Conservation (phyloP, 1,284 basidiomycete species). For the Stereum hirsutum region DNA sequence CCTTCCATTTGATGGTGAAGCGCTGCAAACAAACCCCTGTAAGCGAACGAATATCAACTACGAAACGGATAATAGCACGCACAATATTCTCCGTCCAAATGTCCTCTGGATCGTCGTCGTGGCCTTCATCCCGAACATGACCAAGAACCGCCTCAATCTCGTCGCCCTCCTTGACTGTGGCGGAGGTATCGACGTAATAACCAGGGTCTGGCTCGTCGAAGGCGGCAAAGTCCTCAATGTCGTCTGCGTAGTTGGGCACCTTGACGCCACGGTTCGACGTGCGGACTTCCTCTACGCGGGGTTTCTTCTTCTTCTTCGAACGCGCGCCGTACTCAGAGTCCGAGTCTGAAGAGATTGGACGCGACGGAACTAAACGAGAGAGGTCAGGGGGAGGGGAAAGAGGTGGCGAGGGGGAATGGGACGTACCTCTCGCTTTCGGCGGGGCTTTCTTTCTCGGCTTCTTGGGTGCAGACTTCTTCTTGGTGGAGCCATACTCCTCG, state of each 20-base stretch:
- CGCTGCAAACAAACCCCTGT: constrained; percentile 40
- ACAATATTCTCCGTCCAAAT: constrained; percentile 83
- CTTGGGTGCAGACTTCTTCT: constrained; percentile 58
- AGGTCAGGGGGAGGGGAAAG: constrained; percentile 2
- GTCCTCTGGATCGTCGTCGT: constrained; percentile 68
- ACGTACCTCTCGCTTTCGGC: constrained; percentile 54
- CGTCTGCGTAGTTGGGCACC: constrained; percentile 80
- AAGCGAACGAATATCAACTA: constrained; percentile 8
- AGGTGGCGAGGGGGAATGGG: background rate
- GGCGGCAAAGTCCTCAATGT: constrained; percentile 74
- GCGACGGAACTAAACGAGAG: constrained; percentile 25
- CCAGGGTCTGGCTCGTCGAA: constrained; percentile 52
- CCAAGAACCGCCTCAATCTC: constrained; percentile 86
- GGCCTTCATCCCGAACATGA: constrained; percentile 76
- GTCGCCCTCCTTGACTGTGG: constrained; percentile 62
- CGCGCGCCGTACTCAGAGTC: constrained; percentile 85
- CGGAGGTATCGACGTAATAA: constrained; percentile 44
- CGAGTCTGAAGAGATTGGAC: constrained; percentile 59
- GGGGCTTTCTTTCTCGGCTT: constrained; percentile 55
- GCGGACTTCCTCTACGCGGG: constrained; percentile 59
- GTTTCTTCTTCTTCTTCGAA: constrained; percentile 79
- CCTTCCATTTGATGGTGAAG: constrained; percentile 95
- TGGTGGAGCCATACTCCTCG: constrained; percentile 50
- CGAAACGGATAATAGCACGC: constrained; percentile 21
- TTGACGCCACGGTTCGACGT: constrained; percentile 75